Conservation (phyloP, 768 basidiomycete species). For the Artomyces pyxidatus region DNA sequence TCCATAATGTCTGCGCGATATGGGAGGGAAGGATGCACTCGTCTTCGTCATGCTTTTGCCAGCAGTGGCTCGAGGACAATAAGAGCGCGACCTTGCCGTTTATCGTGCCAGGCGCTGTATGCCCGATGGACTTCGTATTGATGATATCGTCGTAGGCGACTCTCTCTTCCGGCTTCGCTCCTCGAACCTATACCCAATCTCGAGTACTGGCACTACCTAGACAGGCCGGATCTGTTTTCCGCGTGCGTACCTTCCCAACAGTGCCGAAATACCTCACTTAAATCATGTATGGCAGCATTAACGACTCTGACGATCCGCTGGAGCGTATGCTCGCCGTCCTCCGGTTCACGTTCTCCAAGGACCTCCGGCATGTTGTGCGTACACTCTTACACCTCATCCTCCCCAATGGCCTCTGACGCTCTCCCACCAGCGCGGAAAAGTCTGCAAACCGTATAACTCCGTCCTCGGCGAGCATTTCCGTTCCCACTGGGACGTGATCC, state of each 20-base stretch:
- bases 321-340: conserved; percentile 91
- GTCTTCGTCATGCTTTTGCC: too few relatives aligned
- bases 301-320: conserved; percentile 87
- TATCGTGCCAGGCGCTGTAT: too few relatives aligned
- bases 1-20: too few relatives aligned
- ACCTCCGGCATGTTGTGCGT: conserved; percentile 85
- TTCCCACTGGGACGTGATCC: conserved; percentile 76
- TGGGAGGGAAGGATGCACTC: too few relatives aligned
- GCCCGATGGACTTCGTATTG: conserved; percentile 2
- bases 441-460: conserved; percentile 90
- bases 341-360: conserved; percentile 85
- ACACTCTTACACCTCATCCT: neutral
- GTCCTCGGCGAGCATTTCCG: conserved; percentile 87
- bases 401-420: neutral
- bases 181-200: conserved; percentile 93
- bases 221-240: conserved; percentile 85
- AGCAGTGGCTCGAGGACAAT: too few relatives aligned
- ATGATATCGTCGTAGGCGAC: conserved; percentile 46
- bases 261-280: neutral
- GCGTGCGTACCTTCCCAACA: conserved; percentile 48
- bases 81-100: too few relatives aligned
- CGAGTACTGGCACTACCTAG: conserved; percentile 93
- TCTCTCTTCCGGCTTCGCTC: conserved; percentile 87
- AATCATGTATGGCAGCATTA: conserved; percentile 53
- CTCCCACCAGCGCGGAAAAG: conserved; percentile 66